Base-by-base conservation (phyloP, 2,329 filamentous ascomycete species). In the Apiospora rasikravindrae region DNA sequence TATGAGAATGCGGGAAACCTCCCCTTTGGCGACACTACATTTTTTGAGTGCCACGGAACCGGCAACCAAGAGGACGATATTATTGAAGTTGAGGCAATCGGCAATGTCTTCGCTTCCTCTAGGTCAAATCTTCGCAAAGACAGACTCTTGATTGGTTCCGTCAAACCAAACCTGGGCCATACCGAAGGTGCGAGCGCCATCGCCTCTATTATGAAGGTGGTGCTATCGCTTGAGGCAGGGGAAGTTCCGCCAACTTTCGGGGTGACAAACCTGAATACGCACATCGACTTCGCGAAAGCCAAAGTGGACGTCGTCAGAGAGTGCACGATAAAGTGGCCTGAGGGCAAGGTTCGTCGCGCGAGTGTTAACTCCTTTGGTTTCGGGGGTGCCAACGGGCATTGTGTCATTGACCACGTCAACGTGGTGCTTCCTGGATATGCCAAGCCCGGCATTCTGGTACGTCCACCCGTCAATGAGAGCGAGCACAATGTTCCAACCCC, bases 31-130 rank as follows among this genome's bases (percentile, higher is more conserved):
- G 73, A 76, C 2, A 78, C 76, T 0, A 24, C 73, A 45, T 71
- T 57, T 49, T 69, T 77, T 10, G 76, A 77, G 40, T 75, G 73
- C 47, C 76, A 77, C 49, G 76, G 83, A 1, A 85, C 84, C 0
- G 84, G 83, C 0, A 86, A 84, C 2, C 70, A 71, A 3, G 80
- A 78, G 1, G 84, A 84, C 1, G 84, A 86, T 71, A 81, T 83
- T 0, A 74, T 79, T 4, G 84, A 86, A 72, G 78, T 82, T 1
- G 69, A 73, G 3, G 84, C 82, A 6, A 77, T 84, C 6, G 71
- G 74, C 0, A 51, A 45, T 49, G 1, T 74, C 26, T 70, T 51
- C 19, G 49, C 66, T 40, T 66, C 47, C 70, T 74, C 37, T 19
- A 64, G 40, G 70, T 40, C 29, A 2, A 40, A 64, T 40, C 7